These are phyloP conservation scores for Cladorrhinum sp. DNA, from an alignment of 2,329 filamentous ascomycete species.

Conservation along the genomic window DNA sequence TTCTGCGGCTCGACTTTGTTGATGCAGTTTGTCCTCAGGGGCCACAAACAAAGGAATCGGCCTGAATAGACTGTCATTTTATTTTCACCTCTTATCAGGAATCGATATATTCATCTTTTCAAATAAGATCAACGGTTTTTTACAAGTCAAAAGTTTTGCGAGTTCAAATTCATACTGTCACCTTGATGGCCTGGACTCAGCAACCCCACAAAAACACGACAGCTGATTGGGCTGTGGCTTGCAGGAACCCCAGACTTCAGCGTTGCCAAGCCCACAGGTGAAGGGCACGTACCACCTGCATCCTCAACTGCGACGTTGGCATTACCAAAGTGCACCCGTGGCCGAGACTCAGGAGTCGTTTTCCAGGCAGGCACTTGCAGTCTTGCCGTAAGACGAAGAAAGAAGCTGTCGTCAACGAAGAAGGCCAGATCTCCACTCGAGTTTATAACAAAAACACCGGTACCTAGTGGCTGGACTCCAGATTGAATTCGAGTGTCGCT, in stretches of 20 bases:
- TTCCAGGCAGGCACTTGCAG: background rate
- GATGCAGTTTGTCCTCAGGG: slow-evolving; percentile 3
- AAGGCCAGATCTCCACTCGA: background rate
- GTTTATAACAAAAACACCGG: background rate
- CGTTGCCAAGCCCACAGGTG: background rate
- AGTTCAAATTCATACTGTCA: background rate
- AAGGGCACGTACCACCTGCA: slow-evolving; percentile 4
- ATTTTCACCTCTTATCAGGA: background rate
- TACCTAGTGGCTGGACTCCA: background rate
- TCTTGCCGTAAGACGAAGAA: background rate
- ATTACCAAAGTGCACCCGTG: slow-evolving; percentile 2
- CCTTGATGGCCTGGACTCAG: slow-evolving; percentile 1
- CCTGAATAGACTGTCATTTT: background rate
- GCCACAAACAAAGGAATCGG: background rate
- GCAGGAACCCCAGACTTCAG: slow-evolving; percentile 1
- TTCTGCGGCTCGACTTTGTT: background rate
- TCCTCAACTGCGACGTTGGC: slow-evolving; percentile 8
- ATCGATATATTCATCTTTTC: background rate
- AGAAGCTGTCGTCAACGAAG: background rate
- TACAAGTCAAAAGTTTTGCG: background rate
- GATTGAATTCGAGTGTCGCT: background rate
- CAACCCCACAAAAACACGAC: background rate
- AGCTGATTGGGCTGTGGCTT: slow-evolving; percentile 1
- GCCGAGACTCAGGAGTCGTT: background rate
- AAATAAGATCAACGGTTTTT: background rate